Evolutionary conservation across 1,284 basidiomycete genomes (phyloP).

Genomic region (Fomitopsis palustris): DNA sequence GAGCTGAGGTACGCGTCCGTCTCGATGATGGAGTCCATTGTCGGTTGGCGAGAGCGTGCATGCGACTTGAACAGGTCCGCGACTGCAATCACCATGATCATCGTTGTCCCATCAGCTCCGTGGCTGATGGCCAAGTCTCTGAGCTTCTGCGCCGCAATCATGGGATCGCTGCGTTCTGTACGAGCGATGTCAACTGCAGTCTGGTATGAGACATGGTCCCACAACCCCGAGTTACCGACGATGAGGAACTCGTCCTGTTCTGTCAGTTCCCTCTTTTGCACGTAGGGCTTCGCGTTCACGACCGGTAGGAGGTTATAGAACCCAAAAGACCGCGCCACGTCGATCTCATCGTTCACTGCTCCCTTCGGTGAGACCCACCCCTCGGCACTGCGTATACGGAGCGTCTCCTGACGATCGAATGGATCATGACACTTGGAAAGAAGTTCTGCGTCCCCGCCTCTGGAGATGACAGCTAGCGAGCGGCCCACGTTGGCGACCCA

Average conservation of each 20-base stretch:
- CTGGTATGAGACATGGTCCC: slow-evolving; percentile 94
- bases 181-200: slow-evolving; percentile 97
- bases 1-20: slow-evolving; percentile 34
- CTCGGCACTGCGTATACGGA: slow-evolving; percentile 87
- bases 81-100: slow-evolving; percentile 97
- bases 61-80: slow-evolving; percentile 69
- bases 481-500: slow-evolving; percentile 92
- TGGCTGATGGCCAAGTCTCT: slow-evolving; percentile 97
- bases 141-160: slow-evolving; percentile 97
- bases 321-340: slow-evolving; percentile 91
- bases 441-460: slow-evolving; percentile 74
- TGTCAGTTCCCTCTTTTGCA: slow-evolving; percentile 67
- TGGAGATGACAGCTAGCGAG: slow-evolving; percentile 86
- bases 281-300: slow-evolving; percentile 86
- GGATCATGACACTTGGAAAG: slow-evolving; percentile 89
- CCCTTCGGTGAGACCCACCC: slow-evolving; percentile 97
- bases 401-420: slow-evolving; percentile 83
- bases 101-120: slow-evolving; percentile 90
- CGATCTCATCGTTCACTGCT: slow-evolving; percentile 89
- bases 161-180: slow-evolving; percentile 82
- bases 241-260: slow-evolving; percentile 97
- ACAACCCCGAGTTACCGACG: slow-evolving; percentile 89
- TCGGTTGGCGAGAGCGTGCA: slow-evolving; percentile 41
- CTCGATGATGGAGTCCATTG: slow-evolving; percentile 42
- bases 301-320: slow-evolving; percentile 91